Evolutionary conservation across 2,329 filamentous ascomycete species (phyloP), one percentile per base, ranked within the genome.

Genomic region (Arachnopeziza araneosa): DNA sequence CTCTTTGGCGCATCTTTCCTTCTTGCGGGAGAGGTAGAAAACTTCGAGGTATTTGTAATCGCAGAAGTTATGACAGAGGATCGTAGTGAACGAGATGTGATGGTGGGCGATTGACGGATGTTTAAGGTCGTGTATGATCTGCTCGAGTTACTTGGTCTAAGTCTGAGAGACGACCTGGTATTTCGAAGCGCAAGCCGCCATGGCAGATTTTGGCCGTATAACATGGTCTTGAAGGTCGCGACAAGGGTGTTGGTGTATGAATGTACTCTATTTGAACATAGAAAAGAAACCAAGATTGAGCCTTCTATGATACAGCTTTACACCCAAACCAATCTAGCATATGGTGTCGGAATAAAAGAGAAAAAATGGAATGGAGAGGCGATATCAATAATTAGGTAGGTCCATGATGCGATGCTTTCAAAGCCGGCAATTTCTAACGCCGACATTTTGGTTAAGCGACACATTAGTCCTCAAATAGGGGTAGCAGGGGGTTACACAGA

Each of bases 61-160:
- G 65, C 52, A 54, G 57, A 60, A 86, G 75, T 76, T 85, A 66
- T 85, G 87, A 59, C 81, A 87, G 60, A 80, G 79, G 54, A 82
- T 82, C 64, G 88, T 86, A 19, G 84, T 82, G 78, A 79, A 85
- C 71, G 80, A 81, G 72, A 79, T 89, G 76, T 73, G 88, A 70
- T 73, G 86, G 63, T 82, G 81, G 68, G 87, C 83, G 67, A 58
- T 32, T 63, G 64, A 23, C 59, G 60, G 36, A 62, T 56, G 54
- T 64, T 61, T 44, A 63, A 50, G 24, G 66, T 68, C 10, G 59
- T 66, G 58, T 68, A 68, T 30, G 68, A 52, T 64, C 68, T 70
- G 23, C 61, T 60, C 23, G 63, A 54, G n/a, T 30, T 50, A 51
- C 57, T 65, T 19, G 64, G 64, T 53, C 52, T 59, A 50, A 59